Percentiles rank a stretch among this genome's conserved stretches.
Conservation (phyloP, 306 rosid species). For the Citrullus colocynthis region DNA sequence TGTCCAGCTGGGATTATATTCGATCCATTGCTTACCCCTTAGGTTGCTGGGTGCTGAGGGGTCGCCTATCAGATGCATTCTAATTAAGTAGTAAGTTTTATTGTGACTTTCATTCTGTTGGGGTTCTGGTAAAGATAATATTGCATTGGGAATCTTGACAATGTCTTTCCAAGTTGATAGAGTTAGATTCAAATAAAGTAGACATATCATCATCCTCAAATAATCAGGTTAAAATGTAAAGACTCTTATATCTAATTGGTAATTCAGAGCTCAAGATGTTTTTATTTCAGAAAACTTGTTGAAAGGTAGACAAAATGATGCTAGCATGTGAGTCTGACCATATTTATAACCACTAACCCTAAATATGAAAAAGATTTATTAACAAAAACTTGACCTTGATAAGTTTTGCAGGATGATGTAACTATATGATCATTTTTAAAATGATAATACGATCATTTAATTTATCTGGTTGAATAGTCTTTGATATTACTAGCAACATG, state of each 20-base stretch:
- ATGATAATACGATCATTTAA: background rate
- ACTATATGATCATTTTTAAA: background rate
- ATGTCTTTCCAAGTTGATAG: background rate
- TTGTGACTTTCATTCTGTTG: background rate
- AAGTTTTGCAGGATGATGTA: background rate
- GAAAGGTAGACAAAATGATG: background rate
- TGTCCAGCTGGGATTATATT: slow-evolving; percentile 43
- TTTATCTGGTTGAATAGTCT: background rate
- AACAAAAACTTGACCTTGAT: background rate
- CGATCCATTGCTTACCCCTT: slow-evolving; percentile 60
- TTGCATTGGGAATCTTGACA: background rate
- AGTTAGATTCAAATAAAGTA: background rate
- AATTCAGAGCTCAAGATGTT: background rate
- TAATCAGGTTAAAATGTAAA: background rate
- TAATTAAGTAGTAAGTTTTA: slow-evolving; percentile 25
- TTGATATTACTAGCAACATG: background rate
- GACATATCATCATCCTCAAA: background rate
- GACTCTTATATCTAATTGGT: background rate
- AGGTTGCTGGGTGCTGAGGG: slow-evolving; percentile 79
- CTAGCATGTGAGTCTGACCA: too few relatives aligned
- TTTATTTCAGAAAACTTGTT: background rate
- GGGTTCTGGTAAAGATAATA: background rate
- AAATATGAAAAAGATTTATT: too few relatives aligned
- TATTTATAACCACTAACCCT: too few relatives aligned
- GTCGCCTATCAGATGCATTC: slow-evolving; percentile 65